Conservation (phyloP, 1,139 yeast species). For the Kodamaea alishanica region DNA sequence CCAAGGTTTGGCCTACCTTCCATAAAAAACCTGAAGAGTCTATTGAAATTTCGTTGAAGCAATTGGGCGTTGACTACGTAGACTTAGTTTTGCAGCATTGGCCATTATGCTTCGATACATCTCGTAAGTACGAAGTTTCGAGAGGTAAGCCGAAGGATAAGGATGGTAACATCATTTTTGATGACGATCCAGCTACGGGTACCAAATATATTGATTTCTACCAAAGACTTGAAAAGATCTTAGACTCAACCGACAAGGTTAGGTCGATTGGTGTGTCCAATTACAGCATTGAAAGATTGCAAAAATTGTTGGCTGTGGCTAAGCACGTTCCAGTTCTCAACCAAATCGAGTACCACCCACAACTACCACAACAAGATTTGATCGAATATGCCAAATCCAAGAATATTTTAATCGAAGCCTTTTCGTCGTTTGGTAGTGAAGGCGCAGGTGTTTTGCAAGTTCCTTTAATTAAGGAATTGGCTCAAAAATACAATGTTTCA, state of each 20-base stretch:
- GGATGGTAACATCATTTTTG: conserved; percentile 41
- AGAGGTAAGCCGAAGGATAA: conserved; percentile 35
- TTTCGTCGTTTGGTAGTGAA: conserved; percentile 34
- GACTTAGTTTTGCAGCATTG: conserved; percentile 61
- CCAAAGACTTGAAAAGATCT: conserved; percentile 43
- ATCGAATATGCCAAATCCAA: conserved; percentile 25
- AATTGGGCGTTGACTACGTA: conserved; percentile 52
- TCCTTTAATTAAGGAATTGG: conserved; percentile 30
- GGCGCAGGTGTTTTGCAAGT: conserved; percentile 37
- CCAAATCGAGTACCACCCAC: conserved; percentile 39
- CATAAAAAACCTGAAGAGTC: conserved; percentile 38
- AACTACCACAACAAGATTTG: conserved; percentile 37
- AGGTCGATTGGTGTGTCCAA: conserved; percentile 34
- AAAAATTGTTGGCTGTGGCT: conserved; percentile 26
- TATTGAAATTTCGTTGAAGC: conserved; percentile 31
- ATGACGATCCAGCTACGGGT: conserved; percentile 39
- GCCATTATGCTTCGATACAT: conserved; percentile 41
- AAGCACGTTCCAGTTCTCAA: conserved; percentile 30
- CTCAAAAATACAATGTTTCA: conserved; percentile 30
- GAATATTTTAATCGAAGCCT: conserved; percentile 28
- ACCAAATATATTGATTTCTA: conserved; percentile 45
- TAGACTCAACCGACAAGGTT: conserved; percentile 26
- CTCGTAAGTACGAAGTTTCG: conserved; percentile 36
- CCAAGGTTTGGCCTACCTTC: conserved; percentile 55
- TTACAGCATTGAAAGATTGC: conserved; percentile 27